phyloP scores from a whole-genome alignment of 2,329 filamentous ascomycete species.

The Penicillium sclerotigenum region DNA sequence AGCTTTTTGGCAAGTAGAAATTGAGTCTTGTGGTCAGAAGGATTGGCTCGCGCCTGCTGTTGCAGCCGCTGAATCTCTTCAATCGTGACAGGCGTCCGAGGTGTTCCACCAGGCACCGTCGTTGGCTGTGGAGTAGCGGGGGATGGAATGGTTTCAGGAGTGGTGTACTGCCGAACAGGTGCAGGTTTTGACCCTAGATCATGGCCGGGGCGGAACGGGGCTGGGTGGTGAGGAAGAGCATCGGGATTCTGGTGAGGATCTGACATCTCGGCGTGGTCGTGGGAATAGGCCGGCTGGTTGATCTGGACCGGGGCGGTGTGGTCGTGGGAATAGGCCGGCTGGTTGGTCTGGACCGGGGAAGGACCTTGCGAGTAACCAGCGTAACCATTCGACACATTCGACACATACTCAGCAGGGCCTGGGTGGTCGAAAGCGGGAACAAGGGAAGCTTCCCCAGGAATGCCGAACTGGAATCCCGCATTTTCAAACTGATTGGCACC shows the following conservation, averaged over 20 bases:
- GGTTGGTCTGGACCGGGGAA: slow-evolving; percentile 21
- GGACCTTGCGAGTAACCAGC: slow-evolving; percentile 24
- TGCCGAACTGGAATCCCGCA: slow-evolving; percentile 68
- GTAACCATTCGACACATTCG: slow-evolving; percentile 11
- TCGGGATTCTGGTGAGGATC: slow-evolving; percentile 50
- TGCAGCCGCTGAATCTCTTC: slow-evolving; percentile 76
- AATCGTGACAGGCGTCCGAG: slow-evolving; percentile 62
- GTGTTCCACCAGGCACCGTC: slow-evolving; percentile 4
- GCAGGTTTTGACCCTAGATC: slow-evolving; percentile 47
- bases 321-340: slow-evolving; percentile 20
- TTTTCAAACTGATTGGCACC: slow-evolving; percentile 38
- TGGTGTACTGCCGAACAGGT: slow-evolving; percentile 54
- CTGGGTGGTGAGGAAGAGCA: slow-evolving; percentile 55
- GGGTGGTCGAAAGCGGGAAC: slow-evolving; percentile 12
- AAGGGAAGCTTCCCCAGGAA: slow-evolving; percentile 47
- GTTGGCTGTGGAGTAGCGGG: slow-evolving; percentile 25
- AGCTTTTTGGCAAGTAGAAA: slow-evolving; percentile 76
- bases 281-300: too few species aligned
- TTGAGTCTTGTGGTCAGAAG: slow-evolving; percentile 68
- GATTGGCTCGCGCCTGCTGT: slow-evolving; percentile 65
- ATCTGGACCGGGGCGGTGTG: too few species aligned
- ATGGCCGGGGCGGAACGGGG: slow-evolving; percentile 53
- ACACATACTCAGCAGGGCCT: slow-evolving; percentile 18
- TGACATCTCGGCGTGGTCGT: slow-evolving; percentile 19
- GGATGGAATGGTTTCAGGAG: slow-evolving; percentile 32